Evolutionary conservation across 352 stramenopile species (phyloP), one percentile per base, ranked within the genome.

Genomic region (Thraustochytrium striatum): DNA sequence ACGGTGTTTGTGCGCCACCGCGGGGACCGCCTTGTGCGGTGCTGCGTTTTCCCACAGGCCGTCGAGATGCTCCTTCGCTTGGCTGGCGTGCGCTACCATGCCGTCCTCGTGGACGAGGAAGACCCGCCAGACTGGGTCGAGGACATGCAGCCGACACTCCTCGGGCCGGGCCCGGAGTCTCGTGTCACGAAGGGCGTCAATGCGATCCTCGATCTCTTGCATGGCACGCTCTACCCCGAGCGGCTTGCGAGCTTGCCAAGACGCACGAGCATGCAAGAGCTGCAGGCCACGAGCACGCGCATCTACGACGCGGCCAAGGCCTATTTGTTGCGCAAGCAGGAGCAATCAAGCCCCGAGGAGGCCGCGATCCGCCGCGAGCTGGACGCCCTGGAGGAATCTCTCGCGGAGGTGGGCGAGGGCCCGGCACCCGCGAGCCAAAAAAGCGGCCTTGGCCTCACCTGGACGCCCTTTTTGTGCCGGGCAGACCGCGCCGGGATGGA

Each of bases 101-200:
- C 41, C 13, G 59, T 70, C n/a, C 59, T 70, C 25, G 59, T 70
- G 16, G 59, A 70, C 30, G 59, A 33, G n/a, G 59, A 47, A 19
- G 59, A 70, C 41, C 41, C 36, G 36, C 59, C 59, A 7, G 11
- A 19, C 11, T 70, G 59, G 59, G 35, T 70, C 1, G 36, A 33
- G 1, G 59, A 52, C n/a, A 9, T 53, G 38, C 3, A 53, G 9
- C 59, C 59, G 9, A 70, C 53, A 38, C 36, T 70, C 0, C 32
- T 70, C 1, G 59, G 59, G 3, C 59, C 59, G 21, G 59, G 59
- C 3, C 59, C 59, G 16, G 36, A 52, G 13, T 33, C 50, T 5
- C 33, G 59, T 11, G 59, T 70, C 21, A 70, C 59, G 5, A 25
- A 53, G 9, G 59, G 59, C 0, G 35, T 13, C 36, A 52, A 52